These are phyloP conservation scores for Eucalyptus viminalis DNA, from an alignment of 345 rosid genomes.

Conservation along the genomic window DNA sequence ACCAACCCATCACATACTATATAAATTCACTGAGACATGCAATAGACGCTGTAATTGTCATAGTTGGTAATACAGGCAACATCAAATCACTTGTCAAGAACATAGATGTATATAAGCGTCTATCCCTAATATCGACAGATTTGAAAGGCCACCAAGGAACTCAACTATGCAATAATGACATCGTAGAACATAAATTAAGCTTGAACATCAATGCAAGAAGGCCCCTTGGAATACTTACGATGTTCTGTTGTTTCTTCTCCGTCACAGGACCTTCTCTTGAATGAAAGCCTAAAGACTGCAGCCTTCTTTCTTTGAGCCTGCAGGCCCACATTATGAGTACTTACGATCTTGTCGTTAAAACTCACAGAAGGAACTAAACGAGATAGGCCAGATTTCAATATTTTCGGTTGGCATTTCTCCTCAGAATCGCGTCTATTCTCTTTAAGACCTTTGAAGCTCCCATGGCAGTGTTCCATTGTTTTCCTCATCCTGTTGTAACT, in stretches of 20 bases:
- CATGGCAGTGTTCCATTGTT: slow-evolving; percentile 9
- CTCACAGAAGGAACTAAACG: slow-evolving; percentile 28
- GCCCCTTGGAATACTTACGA: slow-evolving; percentile 16
- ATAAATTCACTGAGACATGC: neutral
- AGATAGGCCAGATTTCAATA: slow-evolving; percentile 13
- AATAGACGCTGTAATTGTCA: neutral
- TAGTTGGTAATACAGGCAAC: neutral
- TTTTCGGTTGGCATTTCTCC: slow-evolving; percentile 4
- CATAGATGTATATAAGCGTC: neutral
- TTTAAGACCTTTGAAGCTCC: slow-evolving; percentile 27
- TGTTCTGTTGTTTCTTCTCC: slow-evolving; percentile 43
- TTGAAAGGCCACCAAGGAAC: neutral
- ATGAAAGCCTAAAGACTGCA: slow-evolving; percentile 41
- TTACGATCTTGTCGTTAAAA: slow-evolving; percentile 20
- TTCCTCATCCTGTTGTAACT: slow-evolving; percentile 15
- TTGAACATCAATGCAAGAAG: neutral
- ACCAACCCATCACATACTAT: neutral
- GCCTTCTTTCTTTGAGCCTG: slow-evolving; percentile 33
- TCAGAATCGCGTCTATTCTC: slow-evolving; percentile 13
- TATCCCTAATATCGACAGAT: neutral
- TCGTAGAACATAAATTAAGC: neutral
- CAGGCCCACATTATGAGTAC: neutral
- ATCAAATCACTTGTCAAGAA: neutral
- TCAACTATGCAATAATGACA: neutral
- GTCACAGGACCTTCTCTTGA: slow-evolving; percentile 55